Evolutionary conservation across 768 basidiomycete species (phyloP).

Genomic region (Lactarius pseudohatsudake): DNA sequence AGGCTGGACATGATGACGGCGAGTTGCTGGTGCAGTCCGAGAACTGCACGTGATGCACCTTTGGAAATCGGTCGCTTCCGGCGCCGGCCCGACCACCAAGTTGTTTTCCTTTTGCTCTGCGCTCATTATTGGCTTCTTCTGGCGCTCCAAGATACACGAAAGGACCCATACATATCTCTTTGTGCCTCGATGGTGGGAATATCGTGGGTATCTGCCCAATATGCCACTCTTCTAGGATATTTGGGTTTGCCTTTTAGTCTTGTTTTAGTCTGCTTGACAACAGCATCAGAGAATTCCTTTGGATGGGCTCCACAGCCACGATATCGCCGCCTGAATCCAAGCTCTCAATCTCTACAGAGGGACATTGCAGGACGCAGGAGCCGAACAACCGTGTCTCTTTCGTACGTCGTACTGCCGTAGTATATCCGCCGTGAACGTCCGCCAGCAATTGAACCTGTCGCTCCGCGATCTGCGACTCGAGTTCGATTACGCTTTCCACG

Average conservation of each 20-base stretch:
- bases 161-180: neutral
- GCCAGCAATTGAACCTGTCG: neutral
- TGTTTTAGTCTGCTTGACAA: neutral
- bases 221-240: neutral
- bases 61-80: neutral
- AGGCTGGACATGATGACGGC: conserved; percentile 19
- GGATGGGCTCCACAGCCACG: neutral
- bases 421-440: neutral
- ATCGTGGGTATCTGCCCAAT: neutral
- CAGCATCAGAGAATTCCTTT: neutral
- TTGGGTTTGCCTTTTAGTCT: neutral
- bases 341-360: neutral
- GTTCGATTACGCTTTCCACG: neutral
- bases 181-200: neutral
- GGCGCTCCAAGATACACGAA: neutral
- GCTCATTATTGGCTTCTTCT: too few relatives aligned
- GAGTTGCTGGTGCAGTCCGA: neutral
- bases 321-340: neutral
- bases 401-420: too few relatives aligned
- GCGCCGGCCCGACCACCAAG: neutral
- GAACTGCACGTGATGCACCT: neutral
- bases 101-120: neutral
- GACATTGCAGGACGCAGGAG: neutral
- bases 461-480: neutral
- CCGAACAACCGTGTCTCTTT: neutral